These are phyloP conservation scores for Hsuehochloa calcarea DNA, from an alignment of 176 grass and related monocot species.

Conservation along the genomic window DNA sequence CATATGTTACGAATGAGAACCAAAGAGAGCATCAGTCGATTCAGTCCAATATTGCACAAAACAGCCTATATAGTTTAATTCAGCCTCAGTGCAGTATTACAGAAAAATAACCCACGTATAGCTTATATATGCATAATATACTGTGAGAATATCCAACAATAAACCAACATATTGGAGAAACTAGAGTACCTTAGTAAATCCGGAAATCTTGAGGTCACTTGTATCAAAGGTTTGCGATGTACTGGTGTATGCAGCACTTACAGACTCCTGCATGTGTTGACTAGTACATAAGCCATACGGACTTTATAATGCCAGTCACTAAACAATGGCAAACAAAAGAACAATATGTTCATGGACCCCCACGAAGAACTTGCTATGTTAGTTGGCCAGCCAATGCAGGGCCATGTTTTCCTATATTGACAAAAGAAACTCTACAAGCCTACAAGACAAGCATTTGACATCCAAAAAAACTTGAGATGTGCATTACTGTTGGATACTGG, in stretches of 20 bases:
- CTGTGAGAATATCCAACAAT: background rate
- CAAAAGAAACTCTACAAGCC: background rate
- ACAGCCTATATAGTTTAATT: background rate
- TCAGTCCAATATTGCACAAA: background rate
- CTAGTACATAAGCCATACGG: background rate
- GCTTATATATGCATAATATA: background rate
- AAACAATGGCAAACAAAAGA: constrained; percentile 2
- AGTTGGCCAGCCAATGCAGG: background rate
- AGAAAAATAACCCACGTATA: background rate
- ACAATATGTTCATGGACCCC: background rate
- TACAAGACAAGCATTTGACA: constrained; percentile 16
- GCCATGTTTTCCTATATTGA: background rate
- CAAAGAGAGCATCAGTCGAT: background rate
- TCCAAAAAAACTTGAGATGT: background rate
- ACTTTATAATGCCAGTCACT: background rate
- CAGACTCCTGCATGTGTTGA: background rate
- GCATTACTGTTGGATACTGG: constrained; percentile 70
- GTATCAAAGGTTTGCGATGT: background rate
- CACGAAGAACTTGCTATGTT: background rate
- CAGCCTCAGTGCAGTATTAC: background rate
- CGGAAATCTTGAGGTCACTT: background rate
- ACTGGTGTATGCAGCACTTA: background rate
- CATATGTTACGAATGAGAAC: background rate
- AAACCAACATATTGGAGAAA: background rate
- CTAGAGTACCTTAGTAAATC: background rate